These are phyloP conservation scores for Aspergillus avenaceus DNA, from an alignment of 495 filamentous ascomycete species.

Conservation along the genomic window DNA sequence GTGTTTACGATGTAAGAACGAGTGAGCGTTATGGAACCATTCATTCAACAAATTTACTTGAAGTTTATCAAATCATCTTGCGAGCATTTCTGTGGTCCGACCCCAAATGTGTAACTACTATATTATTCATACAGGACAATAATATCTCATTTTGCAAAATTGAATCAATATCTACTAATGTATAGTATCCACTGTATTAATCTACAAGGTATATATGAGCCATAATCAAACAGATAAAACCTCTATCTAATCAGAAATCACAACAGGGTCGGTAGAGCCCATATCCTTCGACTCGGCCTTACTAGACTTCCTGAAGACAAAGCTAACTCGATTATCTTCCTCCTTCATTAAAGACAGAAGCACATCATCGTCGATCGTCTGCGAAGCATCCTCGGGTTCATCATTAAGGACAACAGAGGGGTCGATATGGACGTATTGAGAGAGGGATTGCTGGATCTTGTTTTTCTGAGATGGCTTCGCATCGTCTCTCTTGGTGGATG, in stretches of 20 bases:
- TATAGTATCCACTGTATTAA: too few species aligned
- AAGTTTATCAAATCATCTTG: too few species aligned
- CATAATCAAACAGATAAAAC: neutral
- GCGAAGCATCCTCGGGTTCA: constrained; percentile 25
- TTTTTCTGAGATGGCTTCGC: constrained; percentile 20
- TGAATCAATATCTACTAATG: too few species aligned
- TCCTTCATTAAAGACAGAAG: constrained; percentile 58
- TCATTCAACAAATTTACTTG: too few species aligned
- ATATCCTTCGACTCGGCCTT: constrained; percentile 19
- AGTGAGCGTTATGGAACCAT: neutral
- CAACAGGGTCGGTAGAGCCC: neutral
- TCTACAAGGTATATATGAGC: too few species aligned
- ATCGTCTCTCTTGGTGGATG: neutral
- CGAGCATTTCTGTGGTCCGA: too few species aligned
- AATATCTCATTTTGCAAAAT: too few species aligned
- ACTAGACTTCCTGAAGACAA: constrained; percentile 62
- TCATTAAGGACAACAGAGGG: constrained; percentile 28
- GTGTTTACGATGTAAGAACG: constrained; percentile 1
- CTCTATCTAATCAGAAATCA: neutral
- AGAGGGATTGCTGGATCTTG: constrained; percentile 56
- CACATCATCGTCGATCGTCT: constrained; percentile 56
- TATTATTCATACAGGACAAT: too few species aligned
- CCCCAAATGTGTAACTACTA: too few species aligned
- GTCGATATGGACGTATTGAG: constrained; percentile 66
- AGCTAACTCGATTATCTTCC: constrained; percentile 55